Evolutionary conservation across 164 flowering plant species (phyloP), one percentile per base, ranked within the genome.

Genomic region (Chimonanthus praecox): DNA sequence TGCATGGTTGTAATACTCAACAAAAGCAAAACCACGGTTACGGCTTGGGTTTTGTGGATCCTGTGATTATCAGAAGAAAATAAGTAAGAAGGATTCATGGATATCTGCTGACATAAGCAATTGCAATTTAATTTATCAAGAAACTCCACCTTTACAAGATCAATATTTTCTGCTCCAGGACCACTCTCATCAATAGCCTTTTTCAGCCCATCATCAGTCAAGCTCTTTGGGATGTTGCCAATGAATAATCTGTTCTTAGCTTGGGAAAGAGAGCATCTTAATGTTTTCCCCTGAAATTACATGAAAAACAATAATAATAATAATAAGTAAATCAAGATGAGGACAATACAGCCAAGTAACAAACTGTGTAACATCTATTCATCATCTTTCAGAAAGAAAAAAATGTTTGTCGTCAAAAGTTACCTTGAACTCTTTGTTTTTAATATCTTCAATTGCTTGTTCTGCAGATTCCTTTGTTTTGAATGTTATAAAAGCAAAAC

Each of bases 11-110:
- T 94, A 92, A 76, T 90, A 96, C 78, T 92, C 92, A 58, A 96
- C 75, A 70, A 96, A 96, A 76, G 97, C 97, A 91, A 91, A 96
- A 33, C 98, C 99, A 72, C 97, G 95, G 71, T 96, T 96, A 50
- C 95, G 92, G 69, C 78, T 75, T 63, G 97, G 83, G 81, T 84
- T 89, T 83, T 84, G 90, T 74, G 97, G 97, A 84, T 96, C 99
- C 99, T 94, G 83, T 6, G 75, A 74, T n/a, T 11, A 73, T 9
- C 33, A 78, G 50, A 70, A 78, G 21, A 65, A 47, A 78, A 69
- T 4, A 60, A 62, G 20, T 7, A 65, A 67, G 2, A 47, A 67
- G 9, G 65, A 76, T 45, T 21, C 43, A 64, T 21, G 13, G 16
- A 64, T 10, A 2, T n/a, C 48, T 43, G 6, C 44, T 21, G 20